phyloP scores from a whole-genome alignment of 805 yeast species.

The Nakazawaea ambrosiae region DNA sequence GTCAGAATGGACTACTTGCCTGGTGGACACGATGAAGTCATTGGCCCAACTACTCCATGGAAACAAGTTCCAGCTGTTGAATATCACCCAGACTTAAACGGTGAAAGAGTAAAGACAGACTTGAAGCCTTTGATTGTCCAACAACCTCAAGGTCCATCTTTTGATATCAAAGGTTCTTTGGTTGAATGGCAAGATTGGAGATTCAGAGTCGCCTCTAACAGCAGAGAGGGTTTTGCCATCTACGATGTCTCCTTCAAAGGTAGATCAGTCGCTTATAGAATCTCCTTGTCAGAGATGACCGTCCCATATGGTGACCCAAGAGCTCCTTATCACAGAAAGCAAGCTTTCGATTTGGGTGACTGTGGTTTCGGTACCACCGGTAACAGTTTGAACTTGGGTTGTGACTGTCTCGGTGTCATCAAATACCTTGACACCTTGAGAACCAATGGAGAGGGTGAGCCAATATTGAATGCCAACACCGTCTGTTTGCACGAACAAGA shows the following conservation, averaged over 20 bases:
- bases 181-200: slow-evolving; percentile 83
- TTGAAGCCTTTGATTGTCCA: slow-evolving; percentile 62
- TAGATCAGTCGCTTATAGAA: slow-evolving; percentile 66
- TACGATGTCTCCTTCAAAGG: slow-evolving; percentile 73
- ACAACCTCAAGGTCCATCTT: slow-evolving; percentile 82
- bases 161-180: slow-evolving; percentile 47
- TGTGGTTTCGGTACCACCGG: slow-evolving; percentile 76
- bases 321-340: slow-evolving; percentile 79
- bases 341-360: slow-evolving; percentile 83
- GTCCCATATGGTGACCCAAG: slow-evolving; percentile 86
- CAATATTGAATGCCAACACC: slow-evolving; percentile 57
- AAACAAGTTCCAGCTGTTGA: slow-evolving; percentile 55
- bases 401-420: slow-evolving; percentile 79
- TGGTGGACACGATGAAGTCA: slow-evolving; percentile 56
- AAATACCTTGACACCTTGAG: slow-evolving; percentile 63
- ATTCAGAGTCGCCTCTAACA: slow-evolving; percentile 61
- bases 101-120: slow-evolving; percentile 41
- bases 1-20: slow-evolving; percentile 72
- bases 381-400: slow-evolving; percentile 62
- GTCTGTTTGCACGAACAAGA: slow-evolving; percentile 80
- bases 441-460: slow-evolving; percentile 52
- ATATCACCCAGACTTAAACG: slow-evolving; percentile 67
- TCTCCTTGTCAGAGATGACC: slow-evolving; percentile 76
- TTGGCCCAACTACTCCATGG: slow-evolving; percentile 54
- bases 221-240: slow-evolving; percentile 74